These are phyloP conservation scores for Saturnispora quitensis DNA, from an alignment of 805 yeast species.

Conservation along the genomic window DNA sequence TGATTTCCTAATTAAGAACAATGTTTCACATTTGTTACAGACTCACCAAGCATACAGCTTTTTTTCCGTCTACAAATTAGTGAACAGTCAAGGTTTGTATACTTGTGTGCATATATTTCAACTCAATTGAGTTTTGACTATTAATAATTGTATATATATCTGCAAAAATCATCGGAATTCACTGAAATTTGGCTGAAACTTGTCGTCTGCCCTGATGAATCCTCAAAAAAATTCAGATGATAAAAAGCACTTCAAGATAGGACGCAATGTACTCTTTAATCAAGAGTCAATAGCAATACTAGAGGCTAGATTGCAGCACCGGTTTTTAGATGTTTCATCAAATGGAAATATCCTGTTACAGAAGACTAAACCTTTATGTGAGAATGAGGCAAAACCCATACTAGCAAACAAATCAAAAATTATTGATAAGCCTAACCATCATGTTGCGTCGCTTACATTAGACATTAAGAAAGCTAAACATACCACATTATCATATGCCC, in stretches of 20 bases:
- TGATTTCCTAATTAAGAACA: background rate
- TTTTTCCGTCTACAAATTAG: background rate
- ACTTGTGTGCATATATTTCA: no score
- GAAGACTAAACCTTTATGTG: background rate
- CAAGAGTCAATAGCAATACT: background rate
- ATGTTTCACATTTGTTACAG: slow-evolving; percentile 1
- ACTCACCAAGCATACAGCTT: background rate
- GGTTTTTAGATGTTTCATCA: background rate
- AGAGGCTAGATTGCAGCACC: background rate
- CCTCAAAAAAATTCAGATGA: background rate
- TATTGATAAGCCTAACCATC: background rate
- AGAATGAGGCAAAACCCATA: background rate
- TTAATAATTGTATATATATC: no score
- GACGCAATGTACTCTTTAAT: background rate
- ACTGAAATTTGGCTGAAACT: background rate
- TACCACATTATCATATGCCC: background rate
- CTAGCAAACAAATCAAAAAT: background rate
- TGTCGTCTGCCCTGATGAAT: background rate
- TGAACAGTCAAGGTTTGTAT: background rate
- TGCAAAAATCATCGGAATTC: background rate
- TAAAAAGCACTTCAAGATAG: background rate
- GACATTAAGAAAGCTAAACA: slow-evolving; percentile 1
- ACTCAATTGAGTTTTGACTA: no score
- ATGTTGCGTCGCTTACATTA: background rate
- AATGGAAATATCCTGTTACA: background rate